phyloP scores from a whole-genome alignment of 805 yeast species.

The Henningerozyma blattae region DNA sequence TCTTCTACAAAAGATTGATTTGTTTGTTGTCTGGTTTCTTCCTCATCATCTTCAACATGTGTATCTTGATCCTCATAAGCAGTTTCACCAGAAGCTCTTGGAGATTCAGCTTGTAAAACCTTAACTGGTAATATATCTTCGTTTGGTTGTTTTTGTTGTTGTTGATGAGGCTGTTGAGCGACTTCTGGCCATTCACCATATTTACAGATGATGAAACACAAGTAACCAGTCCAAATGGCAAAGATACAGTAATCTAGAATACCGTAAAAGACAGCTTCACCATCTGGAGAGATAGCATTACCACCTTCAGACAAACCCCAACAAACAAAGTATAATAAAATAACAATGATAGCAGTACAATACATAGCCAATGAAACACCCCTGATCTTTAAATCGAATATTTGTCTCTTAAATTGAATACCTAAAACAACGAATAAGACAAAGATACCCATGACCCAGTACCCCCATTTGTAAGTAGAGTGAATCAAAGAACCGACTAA shows the following conservation, averaged over 20 bases:
- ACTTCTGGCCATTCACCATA: neutral
- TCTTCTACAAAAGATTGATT: too few relatives aligned
- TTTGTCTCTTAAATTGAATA: neutral
- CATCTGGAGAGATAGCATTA: constrained; percentile 44
- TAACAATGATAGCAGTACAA: neutral
- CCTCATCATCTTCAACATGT: too few relatives aligned
- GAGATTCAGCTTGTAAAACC: constrained; percentile 8
- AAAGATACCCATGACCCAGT: constrained; percentile 31
- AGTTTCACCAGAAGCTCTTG: constrained; percentile 27
- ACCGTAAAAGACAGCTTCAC: constrained; percentile 50
- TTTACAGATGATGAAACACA: neutral
- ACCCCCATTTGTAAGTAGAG: constrained; percentile 43
- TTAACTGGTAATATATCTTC: neutral
- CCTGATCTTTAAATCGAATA: neutral
- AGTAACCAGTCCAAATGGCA: neutral
- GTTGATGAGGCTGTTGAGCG: too few relatives aligned
- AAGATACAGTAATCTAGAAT: constrained; percentile 38
- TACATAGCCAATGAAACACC: neutral
- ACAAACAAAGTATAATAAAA: constrained; percentile 6
- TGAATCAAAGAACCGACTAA: constrained; percentile 33
- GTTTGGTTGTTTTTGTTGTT: neutral
- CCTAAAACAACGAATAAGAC: constrained; percentile 17
- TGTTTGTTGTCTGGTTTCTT: too few relatives aligned
- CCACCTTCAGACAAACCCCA: constrained; percentile 43
- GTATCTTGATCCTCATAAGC: constrained; percentile 1